Evolutionary conservation across 257 asterid species (phyloP), one percentile per base, ranked within the genome.

Genomic region (Solanum etuberosum): DNA sequence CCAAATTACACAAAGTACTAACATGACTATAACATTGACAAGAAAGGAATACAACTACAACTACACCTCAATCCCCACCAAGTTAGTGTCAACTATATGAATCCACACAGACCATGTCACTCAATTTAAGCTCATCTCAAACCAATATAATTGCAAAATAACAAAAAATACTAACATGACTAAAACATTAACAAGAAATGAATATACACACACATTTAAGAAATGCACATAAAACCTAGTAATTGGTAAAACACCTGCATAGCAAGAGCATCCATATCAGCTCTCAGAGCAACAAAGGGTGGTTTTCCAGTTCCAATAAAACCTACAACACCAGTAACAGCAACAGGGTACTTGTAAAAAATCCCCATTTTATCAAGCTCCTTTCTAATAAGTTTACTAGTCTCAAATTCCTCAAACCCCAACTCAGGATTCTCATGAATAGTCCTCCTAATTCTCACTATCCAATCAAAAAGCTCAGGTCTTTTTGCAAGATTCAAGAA

Each of bases 251-350:
- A 13, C 74, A 87, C 98, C 94, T 93, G 92, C 89, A 92, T 89
- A 68, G 93, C 86, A 81, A 93, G 92, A 77, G 98, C 96, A 85
- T 93, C 98, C 95, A 94, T 93, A 89, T 94, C 96, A 23, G 95
- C 98, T 92, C 95, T 90, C 32, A 94, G 59, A 43, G 94, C 98
- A 31, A 94, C 93, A 90, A 92, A 92, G 12, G 98, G 96, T 31
- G 93, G 91, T 15, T 92, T 88, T 38, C 96, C 96, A 38, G 92
- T 90, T 27, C 98, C 98, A 89, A 93, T 90, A 61, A 71, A 91
- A 48, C 92, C 96, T 68, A 93, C 93, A 18, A 93, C 88, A 25
- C 98, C 98, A 85, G 98, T 94, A 59, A 87, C 90, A 88, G 95
- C 96, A 68, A 92, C 87, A 20, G 95, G 96, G 86, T 92, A 87